These are phyloP conservation scores for Phaseolus lunatus DNA, from an alignment of 306 rosid genomes.

Conservation along the genomic window DNA sequence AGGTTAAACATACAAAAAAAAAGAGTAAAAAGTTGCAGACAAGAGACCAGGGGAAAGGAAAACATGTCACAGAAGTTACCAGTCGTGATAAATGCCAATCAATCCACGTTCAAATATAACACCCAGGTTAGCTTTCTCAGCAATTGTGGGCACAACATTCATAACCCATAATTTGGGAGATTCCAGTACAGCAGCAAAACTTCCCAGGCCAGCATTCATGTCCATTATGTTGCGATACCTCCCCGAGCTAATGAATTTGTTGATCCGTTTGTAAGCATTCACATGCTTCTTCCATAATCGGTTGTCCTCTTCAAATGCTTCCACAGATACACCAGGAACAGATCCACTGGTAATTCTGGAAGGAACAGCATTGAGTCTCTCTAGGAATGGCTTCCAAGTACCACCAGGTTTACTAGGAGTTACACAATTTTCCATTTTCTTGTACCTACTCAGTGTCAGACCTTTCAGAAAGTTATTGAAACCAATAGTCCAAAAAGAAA, in stretches of 20 bases:
- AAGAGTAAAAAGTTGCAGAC: not conserved
- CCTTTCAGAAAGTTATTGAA: slow-evolving; percentile 39
- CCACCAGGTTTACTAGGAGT: slow-evolving; percentile 54
- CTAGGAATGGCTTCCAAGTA: slow-evolving; percentile 74
- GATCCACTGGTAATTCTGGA: slow-evolving; percentile 67
- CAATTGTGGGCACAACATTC: slow-evolving; percentile 81
- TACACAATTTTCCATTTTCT: slow-evolving; percentile 72
- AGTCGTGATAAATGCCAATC: slow-evolving; percentile 82
- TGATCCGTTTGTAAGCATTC: slow-evolving; percentile 74
- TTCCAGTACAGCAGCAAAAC: slow-evolving; percentile 86
- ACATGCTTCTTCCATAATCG: slow-evolving; percentile 81
- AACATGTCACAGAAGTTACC: slow-evolving; percentile 54
- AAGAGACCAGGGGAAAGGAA: slow-evolving; percentile 2
- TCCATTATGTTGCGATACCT: slow-evolving; percentile 83
- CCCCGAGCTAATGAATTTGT: slow-evolving; percentile 68
- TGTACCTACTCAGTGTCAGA: slow-evolving; percentile 61
- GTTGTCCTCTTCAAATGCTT: slow-evolving; percentile 61
- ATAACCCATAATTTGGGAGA: slow-evolving; percentile 87
- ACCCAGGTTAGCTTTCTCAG: slow-evolving; percentile 73
- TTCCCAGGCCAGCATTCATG: slow-evolving; percentile 92
- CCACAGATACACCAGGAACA: slow-evolving; percentile 58
- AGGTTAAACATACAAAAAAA: not conserved
- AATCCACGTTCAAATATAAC: slow-evolving; percentile 79
- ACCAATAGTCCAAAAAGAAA: slow-evolving; percentile 28
- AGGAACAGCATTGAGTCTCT: slow-evolving; percentile 71